These are phyloP conservation scores for Crotalaria pallida DNA, from an alignment of 306 rosid genomes.

Conservation along the genomic window DNA sequence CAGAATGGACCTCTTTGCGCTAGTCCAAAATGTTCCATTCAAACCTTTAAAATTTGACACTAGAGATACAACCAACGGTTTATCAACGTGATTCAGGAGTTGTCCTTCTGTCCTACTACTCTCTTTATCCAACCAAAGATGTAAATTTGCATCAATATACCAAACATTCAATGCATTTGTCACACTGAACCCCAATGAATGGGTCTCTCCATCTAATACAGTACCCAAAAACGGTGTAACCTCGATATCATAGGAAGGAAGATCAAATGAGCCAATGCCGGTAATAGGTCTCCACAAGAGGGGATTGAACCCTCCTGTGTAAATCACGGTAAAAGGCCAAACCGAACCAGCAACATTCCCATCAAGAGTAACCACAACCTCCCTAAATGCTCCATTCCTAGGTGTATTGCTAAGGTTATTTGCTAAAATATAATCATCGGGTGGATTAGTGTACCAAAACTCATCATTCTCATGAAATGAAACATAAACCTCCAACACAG, in stretches of 20 bases:
- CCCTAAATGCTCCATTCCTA: slow-evolving; percentile 89
- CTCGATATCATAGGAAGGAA: slow-evolving; percentile 86
- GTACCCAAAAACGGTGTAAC: slow-evolving; percentile 72
- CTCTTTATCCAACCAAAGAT: slow-evolving; percentile 74
- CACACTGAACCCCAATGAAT: slow-evolving; percentile 60
- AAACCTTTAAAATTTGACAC: slow-evolving; percentile 51
- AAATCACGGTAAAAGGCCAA: slow-evolving; percentile 93
- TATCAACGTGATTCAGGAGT: slow-evolving; percentile 33
- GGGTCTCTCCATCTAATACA: slow-evolving; percentile 61
- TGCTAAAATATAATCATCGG: slow-evolving; percentile 57
- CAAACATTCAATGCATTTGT: slow-evolving; percentile 86
- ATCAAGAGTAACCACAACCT: slow-evolving; percentile 72
- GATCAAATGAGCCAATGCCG: slow-evolving; percentile 77
- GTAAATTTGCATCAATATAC: slow-evolving; percentile 83
- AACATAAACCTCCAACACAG: slow-evolving; percentile 83
- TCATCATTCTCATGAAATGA: slow-evolving; percentile 95
- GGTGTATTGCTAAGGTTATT: slow-evolving; percentile 51
- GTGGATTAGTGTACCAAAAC: slow-evolving; percentile 66
- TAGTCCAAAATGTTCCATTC: slow-evolving; percentile 60
- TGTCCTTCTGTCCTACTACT: slow-evolving; percentile 47
- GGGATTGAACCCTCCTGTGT: slow-evolving; percentile 84
- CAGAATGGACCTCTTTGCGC: slow-evolving; percentile 43
- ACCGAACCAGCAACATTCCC: slow-evolving; percentile 52
- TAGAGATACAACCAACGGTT: slow-evolving; percentile 40
- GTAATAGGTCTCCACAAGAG: slow-evolving; percentile 92